Percentiles rank a stretch among this genome's conserved stretches.
phyloP scores from a whole-genome alignment of 306 rosid species.

The Parietaria judaica region DNA sequence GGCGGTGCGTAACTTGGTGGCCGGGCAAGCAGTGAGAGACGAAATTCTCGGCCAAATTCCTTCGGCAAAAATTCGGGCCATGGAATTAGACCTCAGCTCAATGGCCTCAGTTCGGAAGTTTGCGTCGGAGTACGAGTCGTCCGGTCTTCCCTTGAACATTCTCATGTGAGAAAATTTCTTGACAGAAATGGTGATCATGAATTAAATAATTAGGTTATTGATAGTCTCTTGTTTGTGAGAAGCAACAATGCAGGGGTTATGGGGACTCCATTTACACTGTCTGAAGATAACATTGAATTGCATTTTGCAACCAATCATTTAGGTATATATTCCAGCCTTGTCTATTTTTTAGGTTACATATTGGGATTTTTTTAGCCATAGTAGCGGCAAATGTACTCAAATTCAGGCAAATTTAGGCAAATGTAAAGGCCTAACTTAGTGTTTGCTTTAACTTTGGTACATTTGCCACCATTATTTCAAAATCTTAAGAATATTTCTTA shows the following conservation, averaged over 20 bases:
- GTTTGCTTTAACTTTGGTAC: not conserved
- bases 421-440: not conserved
- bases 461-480: too few species aligned
- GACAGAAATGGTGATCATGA: not conserved
- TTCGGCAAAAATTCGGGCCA: constrained; percentile 47
- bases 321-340: constrained; percentile 29
- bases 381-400: not conserved
- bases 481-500: not conserved
- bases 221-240: constrained; percentile 24
- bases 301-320: constrained; percentile 93
- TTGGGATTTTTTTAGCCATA: not conserved
- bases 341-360: not conserved
- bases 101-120: constrained; percentile 69
- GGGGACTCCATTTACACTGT: constrained; percentile 77
- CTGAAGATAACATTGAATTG: constrained; percentile 69
- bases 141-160: constrained; percentile 56
- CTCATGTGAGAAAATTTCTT: constrained; percentile 41
- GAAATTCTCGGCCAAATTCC: constrained; percentile 45
- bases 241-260: constrained; percentile 91
- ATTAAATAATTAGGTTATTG: not conserved
- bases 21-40: constrained; percentile 39
- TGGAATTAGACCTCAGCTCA: constrained; percentile 69
- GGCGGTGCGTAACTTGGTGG: constrained; percentile 69
- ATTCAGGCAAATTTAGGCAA: not conserved
- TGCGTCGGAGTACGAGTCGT: constrained; percentile 47